phyloP scores from a whole-genome alignment of 1,284 basidiomycete genomes.

The Anthracocystis panici-leucophaei region DNA sequence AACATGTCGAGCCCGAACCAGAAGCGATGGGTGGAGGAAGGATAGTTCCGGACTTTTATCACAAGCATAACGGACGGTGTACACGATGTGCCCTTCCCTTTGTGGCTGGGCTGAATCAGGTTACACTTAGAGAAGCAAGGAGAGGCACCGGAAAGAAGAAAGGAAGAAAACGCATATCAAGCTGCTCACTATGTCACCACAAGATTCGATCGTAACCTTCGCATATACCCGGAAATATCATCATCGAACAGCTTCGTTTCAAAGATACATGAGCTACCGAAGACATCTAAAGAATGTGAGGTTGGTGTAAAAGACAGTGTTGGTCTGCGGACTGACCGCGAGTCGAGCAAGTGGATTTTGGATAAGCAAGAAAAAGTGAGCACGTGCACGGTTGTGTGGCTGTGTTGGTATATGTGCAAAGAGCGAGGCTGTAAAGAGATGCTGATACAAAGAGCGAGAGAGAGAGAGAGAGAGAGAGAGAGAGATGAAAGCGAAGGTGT shows the following conservation, averaged over 20 bases:
- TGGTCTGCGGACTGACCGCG: background rate
- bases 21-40: background rate
- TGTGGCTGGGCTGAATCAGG: conserved; percentile 21
- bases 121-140: background rate
- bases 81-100: conserved; percentile 19
- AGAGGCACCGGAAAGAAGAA: background rate
- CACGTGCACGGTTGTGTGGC: conserved; percentile 1
- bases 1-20: conserved; percentile 22
- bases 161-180: conserved; percentile 5
- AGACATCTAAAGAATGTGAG: background rate
- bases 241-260: background rate
- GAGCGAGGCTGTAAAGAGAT: background rate
- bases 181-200: conserved; percentile 26
- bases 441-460: conserved; percentile 18
- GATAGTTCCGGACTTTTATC: conserved; percentile 34
- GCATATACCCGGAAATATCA: conserved; percentile 8
- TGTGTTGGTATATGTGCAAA: conserved; percentile 34
- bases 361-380: background rate
- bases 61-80: conserved; percentile 33
- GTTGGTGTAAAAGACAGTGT: conserved; percentile 19
- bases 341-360: background rate
- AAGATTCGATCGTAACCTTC: conserved; percentile 11
- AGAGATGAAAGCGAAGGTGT: background rate
- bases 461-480: conserved; percentile 8
- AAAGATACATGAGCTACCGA: background rate